Base-by-base conservation (phyloP, 225 moss, liverwort and hornwort genomes). In the Rhytidiadelphus loreus region DNA sequence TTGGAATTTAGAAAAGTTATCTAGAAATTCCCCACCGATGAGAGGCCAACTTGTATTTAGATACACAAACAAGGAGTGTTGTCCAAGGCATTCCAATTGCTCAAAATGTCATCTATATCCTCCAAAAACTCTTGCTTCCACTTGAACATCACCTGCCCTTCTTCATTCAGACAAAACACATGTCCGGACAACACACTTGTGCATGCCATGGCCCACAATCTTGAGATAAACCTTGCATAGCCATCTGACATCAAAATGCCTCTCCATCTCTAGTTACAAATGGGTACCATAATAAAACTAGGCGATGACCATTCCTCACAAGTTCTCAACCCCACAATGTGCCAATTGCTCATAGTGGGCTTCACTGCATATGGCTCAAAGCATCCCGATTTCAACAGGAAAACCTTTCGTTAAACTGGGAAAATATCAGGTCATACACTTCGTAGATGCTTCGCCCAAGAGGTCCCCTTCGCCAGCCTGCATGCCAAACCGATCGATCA, bases 11-110 rank as follows among this genome's bases (percentile, higher is more conserved):
- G 12, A 0, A 33, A 33, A 16, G 5, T 33, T 1, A 2, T 4
- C 1, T 33, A 21, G 21, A 50, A 33, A 21, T 7, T 74, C 8
- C 1, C 5, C 12, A 0, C 13, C 13, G 3, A 50, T 21, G 50
- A 0, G 0, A 3, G 1, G 33, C 21, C 4, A 33, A 50, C 11
- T 50, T n/a, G n/a, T n/a, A n/a, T n/a, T n/a, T n/a, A n/a, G n/a
- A n/a, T n/a, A n/a, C n/a, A 48, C 48, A 48, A 48, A 48, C 48
- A 48, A 48, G 48, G 48, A 48, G 48, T 48, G 48, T 48, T 48
- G 48, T 48, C 48, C 48, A 48, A 48, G 9, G 48, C 48, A 48
- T 48, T 48, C 48, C 48, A 48, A 10, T 48, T 48, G 9, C 9
- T 46, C 46, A 46, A 7, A 9, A 46, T 46, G 48, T 48, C 11